Evolutionary conservation across 805 yeast species (phyloP).

Genomic region (Barnettozyma populi): DNA sequence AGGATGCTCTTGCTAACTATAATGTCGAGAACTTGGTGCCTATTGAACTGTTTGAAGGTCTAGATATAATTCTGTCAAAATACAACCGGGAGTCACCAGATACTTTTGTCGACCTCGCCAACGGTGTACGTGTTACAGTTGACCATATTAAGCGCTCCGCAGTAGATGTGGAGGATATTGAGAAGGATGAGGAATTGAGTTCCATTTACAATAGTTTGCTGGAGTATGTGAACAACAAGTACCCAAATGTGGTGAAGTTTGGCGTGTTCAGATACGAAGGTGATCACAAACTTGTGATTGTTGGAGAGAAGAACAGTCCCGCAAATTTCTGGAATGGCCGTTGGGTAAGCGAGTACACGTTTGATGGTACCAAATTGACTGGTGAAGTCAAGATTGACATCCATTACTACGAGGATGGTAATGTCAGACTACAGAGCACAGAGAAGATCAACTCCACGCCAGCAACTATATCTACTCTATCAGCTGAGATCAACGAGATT

Average conservation of each 20-base stretch:
- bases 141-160: constrained; percentile 47
- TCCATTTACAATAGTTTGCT: constrained; percentile 18
- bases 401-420: constrained; percentile 95
- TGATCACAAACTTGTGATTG: constrained; percentile 40
- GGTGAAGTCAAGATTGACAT: constrained; percentile 67
- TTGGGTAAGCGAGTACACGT: constrained; percentile 68
- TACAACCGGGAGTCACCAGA: constrained; percentile 45
- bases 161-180: constrained; percentile 45
- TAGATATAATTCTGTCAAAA: constrained; percentile 39
- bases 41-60: constrained; percentile 25
- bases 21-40: constrained; percentile 34
- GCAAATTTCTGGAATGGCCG: constrained; percentile 84
- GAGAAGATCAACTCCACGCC: constrained; percentile 27
- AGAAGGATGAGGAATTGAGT: constrained; percentile 16
- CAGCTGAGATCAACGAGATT: constrained; percentile 43
- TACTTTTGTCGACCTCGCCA: constrained; percentile 46
- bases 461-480: constrained; percentile 19
- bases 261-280: constrained; percentile 37
- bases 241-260: constrained; percentile 47
- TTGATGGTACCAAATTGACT: constrained; percentile 29
- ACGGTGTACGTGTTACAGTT: constrained; percentile 47
- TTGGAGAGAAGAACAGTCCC: constrained; percentile 68
- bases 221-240: constrained; percentile 58
- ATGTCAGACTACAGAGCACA: constrained; percentile 65
- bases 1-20: constrained; percentile 35